Evolutionary conservation across 345 rosid species (phyloP).

Genomic region (Cardiospermum halicacabum): DNA sequence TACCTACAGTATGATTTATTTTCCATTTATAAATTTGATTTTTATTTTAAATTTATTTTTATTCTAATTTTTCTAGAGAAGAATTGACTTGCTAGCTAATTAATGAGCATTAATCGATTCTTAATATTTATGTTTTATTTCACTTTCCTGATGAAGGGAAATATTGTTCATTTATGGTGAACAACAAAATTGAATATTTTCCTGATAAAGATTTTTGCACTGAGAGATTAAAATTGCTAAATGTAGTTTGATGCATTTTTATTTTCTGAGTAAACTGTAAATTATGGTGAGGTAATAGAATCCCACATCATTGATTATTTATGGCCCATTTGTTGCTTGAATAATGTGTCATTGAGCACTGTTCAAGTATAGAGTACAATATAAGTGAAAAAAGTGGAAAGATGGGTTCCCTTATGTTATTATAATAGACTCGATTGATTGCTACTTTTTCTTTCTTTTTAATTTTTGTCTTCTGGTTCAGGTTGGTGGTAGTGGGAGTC

Average conservation of each 20-base stretch:
- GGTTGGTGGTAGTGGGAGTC: constrained; percentile 93
- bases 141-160: neutral
- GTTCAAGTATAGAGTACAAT: constrained; percentile 14
- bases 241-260: constrained; percentile 3
- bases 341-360: neutral
- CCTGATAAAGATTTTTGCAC: neutral
- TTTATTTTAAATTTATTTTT: no score
- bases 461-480: constrained; percentile 23
- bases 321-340: constrained; percentile 14
- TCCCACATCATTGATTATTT: neutral
- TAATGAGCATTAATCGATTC: neutral
- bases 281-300: constrained; percentile 1
- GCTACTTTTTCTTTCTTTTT: constrained; percentile 25
- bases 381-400: constrained; percentile 6
- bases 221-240: neutral
- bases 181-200: neutral
- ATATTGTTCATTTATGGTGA: neutral
- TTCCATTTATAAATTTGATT: no score
- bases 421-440: constrained; percentile 21
- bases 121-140: neutral
- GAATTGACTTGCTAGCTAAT: neutral
- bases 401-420: constrained; percentile 16
- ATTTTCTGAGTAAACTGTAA: neutral
- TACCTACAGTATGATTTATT: neutral
- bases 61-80: neutral